Evolutionary conservation across 108 stramenopile species (phyloP).

Genomic region (Thalassiosira profunda): DNA sequence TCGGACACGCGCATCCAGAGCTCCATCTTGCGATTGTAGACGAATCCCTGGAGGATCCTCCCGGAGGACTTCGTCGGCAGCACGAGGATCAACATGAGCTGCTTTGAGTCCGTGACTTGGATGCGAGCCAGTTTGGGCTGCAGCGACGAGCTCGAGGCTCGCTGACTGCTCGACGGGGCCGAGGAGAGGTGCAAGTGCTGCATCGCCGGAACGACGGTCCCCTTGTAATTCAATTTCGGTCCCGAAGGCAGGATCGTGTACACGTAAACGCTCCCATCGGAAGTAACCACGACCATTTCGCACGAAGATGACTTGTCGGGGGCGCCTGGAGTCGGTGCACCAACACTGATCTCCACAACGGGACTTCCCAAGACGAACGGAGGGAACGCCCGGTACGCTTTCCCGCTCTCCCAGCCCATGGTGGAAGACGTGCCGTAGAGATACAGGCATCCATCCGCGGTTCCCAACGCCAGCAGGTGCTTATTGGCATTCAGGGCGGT

Average conservation of each 20-base stretch:
- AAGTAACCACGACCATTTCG: slow-evolving; percentile 72
- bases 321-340: background rate
- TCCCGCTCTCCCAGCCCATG: slow-evolving; percentile 69
- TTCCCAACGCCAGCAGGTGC: slow-evolving; percentile 69
- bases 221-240: slow-evolving; percentile 64
- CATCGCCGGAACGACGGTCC: slow-evolving; percentile 81
- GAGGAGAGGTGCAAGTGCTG: slow-evolving; percentile 71
- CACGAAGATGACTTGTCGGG: background rate
- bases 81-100: slow-evolving; percentile 66
- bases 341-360: slow-evolving; percentile 49
- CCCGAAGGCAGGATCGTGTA: slow-evolving; percentile 48
- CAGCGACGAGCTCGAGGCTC: slow-evolving; percentile 15
- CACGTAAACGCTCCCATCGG: slow-evolving; percentile 75
- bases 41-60: slow-evolving; percentile 77
- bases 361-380: slow-evolving; percentile 74
- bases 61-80: slow-evolving; percentile 39
- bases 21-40: slow-evolving; percentile 71
- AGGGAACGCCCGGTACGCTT: slow-evolving; percentile 77
- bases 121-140: slow-evolving; percentile 72
- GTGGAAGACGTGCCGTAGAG: slow-evolving; percentile 83
- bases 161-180: slow-evolving; percentile 1
- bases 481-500: slow-evolving; percentile 63
- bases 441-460: slow-evolving; percentile 74
- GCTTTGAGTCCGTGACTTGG: slow-evolving; percentile 69
- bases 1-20: slow-evolving; percentile 87